Base-by-base conservation (phyloP, 352 stramenopile genomes). In the Globisporangium megalacanthum region DNA sequence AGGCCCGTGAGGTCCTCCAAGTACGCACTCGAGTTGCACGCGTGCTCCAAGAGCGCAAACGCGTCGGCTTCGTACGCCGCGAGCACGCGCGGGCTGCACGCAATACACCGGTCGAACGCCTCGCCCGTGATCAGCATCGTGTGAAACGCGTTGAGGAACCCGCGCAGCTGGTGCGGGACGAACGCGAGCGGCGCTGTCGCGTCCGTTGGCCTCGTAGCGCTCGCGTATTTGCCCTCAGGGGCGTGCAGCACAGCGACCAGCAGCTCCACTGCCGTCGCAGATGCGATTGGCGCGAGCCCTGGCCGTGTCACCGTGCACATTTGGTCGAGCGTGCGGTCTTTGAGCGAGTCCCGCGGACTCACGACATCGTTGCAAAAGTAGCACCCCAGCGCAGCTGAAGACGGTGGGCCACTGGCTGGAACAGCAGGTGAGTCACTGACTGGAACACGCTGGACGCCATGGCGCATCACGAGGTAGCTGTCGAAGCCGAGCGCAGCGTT, bases 341-440 rank as follows among this genome's bases (percentile, higher is more conserved):
- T 95, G 22, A 96, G 84, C 25, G 96, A 99, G 68, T 99, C 97
- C 29, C 95, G 90, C 4, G 97, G 97, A 56, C 96, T 98, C 19
- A 99, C 96, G 29, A 99, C 90, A 72, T 99, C 97, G 58, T 96
- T 99, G 75, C 97, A 99, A 70, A 99, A 99, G 72, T 99, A 99
- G 67, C 97, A 99, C 5, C 97, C 97, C 4, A 99, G 71, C 3
- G 65, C 70, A 29, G 50, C 31, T 11, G 7, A 8, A 50, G 20
- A 5, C 45, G 45, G n/a, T 50, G 10, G n/a, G 6, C 33, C 45
- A 50, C 9, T 33, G 6, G 9, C 13, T 33, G 4, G n/a, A 11
- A 13, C 20, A 13, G 39, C 57, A 31, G 1, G 25, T 29, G 25
- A 4, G 25, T 4, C 25, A 29, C 25, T 29, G 25, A 4, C 25